Conservation (phyloP, 2,329 filamentous ascomycete species). For the Colletotrichum echinochloae region DNA sequence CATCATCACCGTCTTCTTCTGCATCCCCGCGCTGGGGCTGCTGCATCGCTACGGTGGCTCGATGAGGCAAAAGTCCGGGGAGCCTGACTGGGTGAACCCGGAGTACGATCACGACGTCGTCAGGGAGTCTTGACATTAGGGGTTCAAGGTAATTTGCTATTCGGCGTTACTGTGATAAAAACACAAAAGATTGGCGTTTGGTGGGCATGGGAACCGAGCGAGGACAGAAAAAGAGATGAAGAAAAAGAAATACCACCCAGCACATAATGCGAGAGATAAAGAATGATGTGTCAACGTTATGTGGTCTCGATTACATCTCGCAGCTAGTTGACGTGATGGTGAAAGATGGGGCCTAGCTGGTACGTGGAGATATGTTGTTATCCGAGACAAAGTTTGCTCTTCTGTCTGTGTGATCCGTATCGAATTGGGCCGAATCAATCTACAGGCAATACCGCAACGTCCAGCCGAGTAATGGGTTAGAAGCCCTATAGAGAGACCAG, state of each 20-base stretch:
- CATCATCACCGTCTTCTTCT: conserved; percentile 57
- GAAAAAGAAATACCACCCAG: background rate
- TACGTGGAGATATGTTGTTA: background rate
- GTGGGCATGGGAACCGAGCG: background rate
- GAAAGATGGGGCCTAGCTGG: background rate
- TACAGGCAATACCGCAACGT: background rate
- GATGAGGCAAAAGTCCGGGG: conserved; percentile 51
- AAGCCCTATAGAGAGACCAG: background rate
- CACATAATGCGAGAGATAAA: rapidly evolving
- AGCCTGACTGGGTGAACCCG: conserved; percentile 60
- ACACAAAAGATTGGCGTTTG: background rate
- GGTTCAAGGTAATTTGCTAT: background rate
- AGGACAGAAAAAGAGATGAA: no score
- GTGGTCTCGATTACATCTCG: background rate
- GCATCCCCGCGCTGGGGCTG: conserved; percentile 51
- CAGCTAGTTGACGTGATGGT: background rate
- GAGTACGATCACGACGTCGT: conserved; percentile 48
- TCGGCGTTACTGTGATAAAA: background rate
- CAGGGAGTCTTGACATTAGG: conserved; percentile 3
- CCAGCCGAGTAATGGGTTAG: no score
- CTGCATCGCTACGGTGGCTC: conserved; percentile 55
- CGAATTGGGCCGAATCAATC: no score
- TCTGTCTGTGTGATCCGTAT: background rate
- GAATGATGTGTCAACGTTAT: background rate
- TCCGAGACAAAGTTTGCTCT: background rate